Evolutionary conservation across 495 filamentous ascomycete genomes (phyloP), one percentile per base, ranked within the genome.

Genomic region (Xylaria bambusicola): DNA sequence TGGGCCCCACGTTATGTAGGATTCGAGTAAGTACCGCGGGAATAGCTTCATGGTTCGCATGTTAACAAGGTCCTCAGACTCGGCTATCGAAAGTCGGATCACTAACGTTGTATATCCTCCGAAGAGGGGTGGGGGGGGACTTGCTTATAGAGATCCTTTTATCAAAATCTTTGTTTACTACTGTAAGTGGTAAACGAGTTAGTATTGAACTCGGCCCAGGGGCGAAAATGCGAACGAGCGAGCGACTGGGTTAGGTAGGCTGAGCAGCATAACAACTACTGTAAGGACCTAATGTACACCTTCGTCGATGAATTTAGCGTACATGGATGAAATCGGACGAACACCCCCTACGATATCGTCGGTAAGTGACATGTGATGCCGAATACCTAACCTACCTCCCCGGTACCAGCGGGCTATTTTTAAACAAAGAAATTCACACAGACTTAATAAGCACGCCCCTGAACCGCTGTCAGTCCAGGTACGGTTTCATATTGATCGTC

Each of bases 351-450:
- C 53, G 20, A 36, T 26, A 15, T 56, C 20, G 10, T 46, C 53
- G 29, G 27, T 21, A 36, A 15, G 15, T 56, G 29, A 27, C 53
- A 56, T 56, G 53, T 56, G 53, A 56, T 47, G 41, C 53, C 53
- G 41, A 56, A n/a, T n/a, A n/a, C n/a, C n/a, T n/a, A n/a, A n/a
- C n/a, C n/a, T n/a, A n/a, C n/a, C n/a, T n/a, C n/a, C n/a, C n/a
- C n/a, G n/a, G n/a, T 7, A 36, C n/a, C 18, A 56, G 24, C 40
- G 33, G 17, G 8, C 41, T 45, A 56, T 56, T 56, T 46, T 35
- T 17, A 41, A n/a, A n/a, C n/a, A n/a, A n/a, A n/a, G n/a, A n/a
- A 56, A 56, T 36, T 54, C 52, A 54, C 50, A 53, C 36, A 29
- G 35, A 26, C 23, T 44, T n/a, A 21, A 44, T n/a, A 8, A 5